A percentile compares a stretch with the other conserved stretches of the same genome.
phyloP scores from a whole-genome alignment of 2,329 filamentous ascomycete species.

The Neopestalotiopsis sp. region DNA sequence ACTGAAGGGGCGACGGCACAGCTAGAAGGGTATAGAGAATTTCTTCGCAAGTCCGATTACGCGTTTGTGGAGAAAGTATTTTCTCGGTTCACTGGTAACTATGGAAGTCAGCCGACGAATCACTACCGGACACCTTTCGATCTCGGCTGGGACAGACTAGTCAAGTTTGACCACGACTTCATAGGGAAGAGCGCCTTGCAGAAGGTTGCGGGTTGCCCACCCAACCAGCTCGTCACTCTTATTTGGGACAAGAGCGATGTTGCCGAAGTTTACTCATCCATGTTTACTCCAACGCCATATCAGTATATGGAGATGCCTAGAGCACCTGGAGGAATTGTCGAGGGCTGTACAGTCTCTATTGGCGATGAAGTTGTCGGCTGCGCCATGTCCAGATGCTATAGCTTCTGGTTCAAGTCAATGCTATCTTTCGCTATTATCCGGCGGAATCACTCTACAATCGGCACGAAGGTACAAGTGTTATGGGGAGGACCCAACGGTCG shows the following conservation, averaged over 20 bases:
- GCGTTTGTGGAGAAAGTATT: not conserved
- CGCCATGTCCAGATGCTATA: not conserved
- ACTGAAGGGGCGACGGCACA: not conserved
- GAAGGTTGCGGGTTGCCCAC: not conserved
- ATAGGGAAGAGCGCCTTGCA: not conserved
- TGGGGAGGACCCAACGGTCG: not conserved
- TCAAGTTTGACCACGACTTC: not conserved
- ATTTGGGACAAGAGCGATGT: not conserved
- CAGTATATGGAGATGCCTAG: not conserved
- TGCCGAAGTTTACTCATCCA: not conserved
- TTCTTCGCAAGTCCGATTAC: not conserved
- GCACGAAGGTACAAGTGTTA: not conserved
- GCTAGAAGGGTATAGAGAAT: not conserved
- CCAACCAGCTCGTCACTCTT: not conserved
- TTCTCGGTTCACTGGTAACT: not conserved
- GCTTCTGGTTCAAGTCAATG: slow-evolving; percentile 2
- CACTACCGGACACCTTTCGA: not conserved
- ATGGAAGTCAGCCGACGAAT: not conserved
- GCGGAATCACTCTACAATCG: not conserved
- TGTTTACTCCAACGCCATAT: not conserved
- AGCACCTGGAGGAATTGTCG: not conserved
- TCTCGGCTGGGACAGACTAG: not conserved
- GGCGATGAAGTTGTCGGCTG: not conserved
- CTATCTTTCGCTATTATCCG: not conserved
- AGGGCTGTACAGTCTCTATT: not conserved